Evolutionary conservation across 139 green algal genomes (phyloP).

Genomic region (Micractinium conductrix): DNA sequence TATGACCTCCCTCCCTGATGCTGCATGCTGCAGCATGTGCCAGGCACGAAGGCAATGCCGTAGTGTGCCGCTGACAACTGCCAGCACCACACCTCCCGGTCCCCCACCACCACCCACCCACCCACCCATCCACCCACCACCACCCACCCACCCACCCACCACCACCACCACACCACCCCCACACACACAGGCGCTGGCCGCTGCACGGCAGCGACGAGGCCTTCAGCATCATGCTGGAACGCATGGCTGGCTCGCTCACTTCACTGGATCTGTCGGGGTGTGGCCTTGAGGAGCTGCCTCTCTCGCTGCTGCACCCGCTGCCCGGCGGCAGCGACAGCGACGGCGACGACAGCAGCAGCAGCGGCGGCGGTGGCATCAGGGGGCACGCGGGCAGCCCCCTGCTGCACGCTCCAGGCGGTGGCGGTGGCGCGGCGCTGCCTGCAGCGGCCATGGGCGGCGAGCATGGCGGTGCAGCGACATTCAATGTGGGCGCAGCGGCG

Average conservation of each 20-base stretch:
- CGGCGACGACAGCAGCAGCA: background rate
- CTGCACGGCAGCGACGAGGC: slow-evolving; percentile 29
- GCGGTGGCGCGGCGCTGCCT: background rate
- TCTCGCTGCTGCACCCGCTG: background rate
- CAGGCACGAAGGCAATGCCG: no score
- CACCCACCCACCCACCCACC: background rate
- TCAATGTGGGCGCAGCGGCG: background rate
- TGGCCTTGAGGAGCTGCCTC: slow-evolving; percentile 1
- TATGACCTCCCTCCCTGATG: no score
- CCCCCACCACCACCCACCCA: no score
- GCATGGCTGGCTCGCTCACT: slow-evolving; percentile 12
- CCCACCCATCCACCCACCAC: background rate
- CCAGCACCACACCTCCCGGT: no score
- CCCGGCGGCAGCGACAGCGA: background rate
- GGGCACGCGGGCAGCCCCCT: background rate
- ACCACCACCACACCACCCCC: background rate
- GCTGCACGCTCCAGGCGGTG: background rate
- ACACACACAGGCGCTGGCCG: slow-evolving; percentile 6
- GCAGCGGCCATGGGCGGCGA: no score
- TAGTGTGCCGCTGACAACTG: background rate
- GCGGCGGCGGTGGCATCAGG: background rate
- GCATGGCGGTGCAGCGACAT: no score
- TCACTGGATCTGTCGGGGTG: background rate
- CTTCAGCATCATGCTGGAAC: background rate
- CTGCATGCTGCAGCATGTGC: no score